Evolutionary conservation across 306 rosid species (phyloP).

Genomic region (Begonia masoniana): DNA sequence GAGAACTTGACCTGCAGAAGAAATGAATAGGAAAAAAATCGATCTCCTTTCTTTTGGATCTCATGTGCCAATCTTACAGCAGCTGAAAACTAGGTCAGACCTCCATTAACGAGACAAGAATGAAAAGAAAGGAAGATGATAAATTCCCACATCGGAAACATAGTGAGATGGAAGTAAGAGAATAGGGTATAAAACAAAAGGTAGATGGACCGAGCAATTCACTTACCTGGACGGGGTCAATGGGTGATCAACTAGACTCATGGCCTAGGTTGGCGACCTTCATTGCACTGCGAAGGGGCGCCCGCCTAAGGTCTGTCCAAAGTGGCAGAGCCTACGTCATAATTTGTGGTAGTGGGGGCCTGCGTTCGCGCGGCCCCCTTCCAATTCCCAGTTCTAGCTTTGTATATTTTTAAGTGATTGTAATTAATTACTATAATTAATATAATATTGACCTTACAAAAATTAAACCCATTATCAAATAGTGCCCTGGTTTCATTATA

Average conservation of each 20-base stretch:
- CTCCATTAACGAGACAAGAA: constrained; percentile 16
- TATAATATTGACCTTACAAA: too few relatives aligned
- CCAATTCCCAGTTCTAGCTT: constrained; percentile 18
- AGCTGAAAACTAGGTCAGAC: constrained; percentile 40
- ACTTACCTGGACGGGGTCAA: constrained; percentile 44
- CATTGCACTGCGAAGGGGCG: constrained; percentile 35
- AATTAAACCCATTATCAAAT: too few relatives aligned
- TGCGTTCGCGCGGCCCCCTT: constrained; percentile 76
- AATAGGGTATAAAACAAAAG: too few relatives aligned
- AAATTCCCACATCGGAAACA: too few relatives aligned
- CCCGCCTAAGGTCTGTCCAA: constrained; percentile 27
- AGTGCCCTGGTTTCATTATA: too few relatives aligned
- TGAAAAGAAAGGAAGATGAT: too few relatives aligned
- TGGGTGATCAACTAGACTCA: constrained; percentile 12
- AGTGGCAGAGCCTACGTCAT: constrained; percentile 41
- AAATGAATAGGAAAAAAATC: too few relatives aligned
- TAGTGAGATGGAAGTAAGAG: too few relatives aligned
- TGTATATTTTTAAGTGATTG: neutral
- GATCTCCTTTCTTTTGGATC: too few relatives aligned
- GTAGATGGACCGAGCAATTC: neutral
- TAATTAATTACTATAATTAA: too few relatives aligned
- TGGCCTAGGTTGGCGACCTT: constrained; percentile 38
- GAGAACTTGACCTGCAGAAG: constrained; percentile 44
- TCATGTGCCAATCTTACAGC: constrained; percentile 39
- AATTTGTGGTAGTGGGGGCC: constrained; percentile 56